Base-by-base conservation (phyloP, 2,329 filamentous ascomycete species). In the Emydomyces testavorans region DNA sequence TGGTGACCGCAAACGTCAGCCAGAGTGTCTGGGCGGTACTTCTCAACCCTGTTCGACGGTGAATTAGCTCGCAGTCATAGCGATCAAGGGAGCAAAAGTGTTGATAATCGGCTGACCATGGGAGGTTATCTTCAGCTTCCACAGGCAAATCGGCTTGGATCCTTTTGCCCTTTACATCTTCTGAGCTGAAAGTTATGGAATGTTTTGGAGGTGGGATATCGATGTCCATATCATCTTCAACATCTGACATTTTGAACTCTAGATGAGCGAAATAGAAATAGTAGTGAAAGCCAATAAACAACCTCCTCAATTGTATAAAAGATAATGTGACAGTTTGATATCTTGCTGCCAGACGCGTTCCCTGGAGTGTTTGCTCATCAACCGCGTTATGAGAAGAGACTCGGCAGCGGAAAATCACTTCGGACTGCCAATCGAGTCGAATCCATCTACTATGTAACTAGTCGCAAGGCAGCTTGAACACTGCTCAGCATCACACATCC, bases 1-100 rank as follows among this genome's bases (percentile, higher is more conserved):
- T 95, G 85, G 66, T 98, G 92, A 16, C 92, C 92, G 2, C 88
- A 94, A 50, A 98, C 92, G 66, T 98, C 92, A 57, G 83, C 79
- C 38, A 98, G 78, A 1, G 85, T 87, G 52, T 82, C 81, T 15
- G 92, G 92, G 46, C 92, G 80, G 68, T 96, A 98, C 62, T 98
- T 98, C 64, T 98, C 92, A 6, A 98, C 88, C 89, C 85, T 88
- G 51, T 58, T 43, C 56, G 44, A 51, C 3, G 13, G 4, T n/a
- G 4, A 7, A 39, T 46, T 40, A 58, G 50, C 8, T 6, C 10
- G 5, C 5, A 26, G 4, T 16, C 32, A 35, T 20, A 23, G 1
- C 13, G 6, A 6, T 18, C 3, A 15, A 6, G 23, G 38, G 18
- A 6, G 11, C 5, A 42, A 39, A 50, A 45, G n/a, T n/a, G n/a